Conservation (phyloP, 805 yeast genomes). For the Zygosaccharomyces bailii region DNA sequence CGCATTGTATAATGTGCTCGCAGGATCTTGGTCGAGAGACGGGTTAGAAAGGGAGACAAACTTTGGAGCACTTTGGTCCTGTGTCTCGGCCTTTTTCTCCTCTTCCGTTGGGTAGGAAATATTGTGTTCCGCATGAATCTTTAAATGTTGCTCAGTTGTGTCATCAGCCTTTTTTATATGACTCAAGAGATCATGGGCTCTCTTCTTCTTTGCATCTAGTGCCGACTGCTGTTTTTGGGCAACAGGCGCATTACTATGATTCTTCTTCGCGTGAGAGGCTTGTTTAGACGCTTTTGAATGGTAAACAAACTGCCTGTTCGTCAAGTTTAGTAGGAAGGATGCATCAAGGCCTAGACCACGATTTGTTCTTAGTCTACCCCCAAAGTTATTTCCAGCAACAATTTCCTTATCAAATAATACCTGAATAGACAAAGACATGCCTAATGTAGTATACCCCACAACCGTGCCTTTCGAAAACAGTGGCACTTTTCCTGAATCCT, state of each 20-base stretch:
- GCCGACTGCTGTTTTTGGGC: conserved; percentile 28
- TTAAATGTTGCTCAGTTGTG: conserved; percentile 1
- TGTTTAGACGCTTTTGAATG: conserved; percentile 62
- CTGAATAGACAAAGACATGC: conserved; percentile 55
- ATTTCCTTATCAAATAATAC: conserved; percentile 81
- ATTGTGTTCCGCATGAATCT: conserved; percentile 2
- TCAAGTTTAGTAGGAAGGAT: conserved; percentile 72
- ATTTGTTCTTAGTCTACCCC: conserved; percentile 69
- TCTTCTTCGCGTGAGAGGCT: conserved; percentile 33
- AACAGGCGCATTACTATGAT: conserved; percentile 6
- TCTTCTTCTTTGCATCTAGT: conserved; percentile 32
- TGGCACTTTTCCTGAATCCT: conserved; percentile 87
- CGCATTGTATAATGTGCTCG: conserved; percentile 35
- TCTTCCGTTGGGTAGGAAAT: conserved; percentile 4
- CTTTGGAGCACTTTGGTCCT: not conserved
- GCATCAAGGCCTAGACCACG: conserved; percentile 86
- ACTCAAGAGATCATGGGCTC: conserved; percentile 43
- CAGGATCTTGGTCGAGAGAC: conserved; percentile 16
- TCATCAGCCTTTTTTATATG: conserved; percentile 40
- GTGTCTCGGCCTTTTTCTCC: not conserved
- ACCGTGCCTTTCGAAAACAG: conserved; percentile 87
- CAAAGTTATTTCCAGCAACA: conserved; percentile 76
- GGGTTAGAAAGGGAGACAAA: not conserved
- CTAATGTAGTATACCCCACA: conserved; percentile 64
- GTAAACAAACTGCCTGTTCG: conserved; percentile 69